A percentile compares a stretch with the other conserved stretches of the same genome.
These are phyloP conservation scores for Aquilaria sinensis DNA, from an alignment of 345 rosid species.

Conservation along the genomic window DNA sequence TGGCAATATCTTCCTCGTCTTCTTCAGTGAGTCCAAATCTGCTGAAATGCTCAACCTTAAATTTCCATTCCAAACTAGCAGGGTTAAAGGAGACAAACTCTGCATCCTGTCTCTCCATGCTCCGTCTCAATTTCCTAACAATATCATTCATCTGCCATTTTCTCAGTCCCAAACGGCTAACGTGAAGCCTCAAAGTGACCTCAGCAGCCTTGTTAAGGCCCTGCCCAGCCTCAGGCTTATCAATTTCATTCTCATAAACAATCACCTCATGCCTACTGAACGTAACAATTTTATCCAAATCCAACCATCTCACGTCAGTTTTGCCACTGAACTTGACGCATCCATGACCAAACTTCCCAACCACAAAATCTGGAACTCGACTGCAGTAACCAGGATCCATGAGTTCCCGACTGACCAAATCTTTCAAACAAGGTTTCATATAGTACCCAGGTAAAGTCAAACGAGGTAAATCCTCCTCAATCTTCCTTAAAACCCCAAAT, in stretches of 20 bases:
- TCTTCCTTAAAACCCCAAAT: constrained; percentile 19
- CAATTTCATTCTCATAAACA: constrained; percentile 74
- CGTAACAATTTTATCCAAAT: constrained; percentile 64
- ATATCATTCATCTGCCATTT: constrained; percentile 24
- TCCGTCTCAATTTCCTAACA: constrained; percentile 39
- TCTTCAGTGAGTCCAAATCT: constrained; percentile 93
- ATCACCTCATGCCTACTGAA: constrained; percentile 58
- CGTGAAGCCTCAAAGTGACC: constrained; percentile 53
- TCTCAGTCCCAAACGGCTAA: constrained; percentile 18
- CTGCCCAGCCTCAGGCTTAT: constrained; percentile 68
- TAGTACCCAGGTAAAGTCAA: constrained; percentile 52
- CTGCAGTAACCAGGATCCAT: constrained; percentile 65
- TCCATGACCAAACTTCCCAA: constrained; percentile 83
- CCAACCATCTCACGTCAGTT: constrained; percentile 73
- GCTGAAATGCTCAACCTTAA: constrained; percentile 80
- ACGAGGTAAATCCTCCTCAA: constrained; percentile 43
- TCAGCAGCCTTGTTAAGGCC: constrained; percentile 93
- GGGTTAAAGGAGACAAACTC: constrained; percentile 59
- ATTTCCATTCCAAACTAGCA: constrained; percentile 63
- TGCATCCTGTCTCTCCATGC: constrained; percentile 72
- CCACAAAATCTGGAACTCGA: constrained; percentile 56
- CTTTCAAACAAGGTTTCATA: constrained; percentile 53
- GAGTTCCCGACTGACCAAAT: constrained; percentile 45
- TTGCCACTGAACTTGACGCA: constrained; percentile 59
- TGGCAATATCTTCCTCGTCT: constrained; percentile 76